Evolutionary conservation across 805 yeast genomes (phyloP), one percentile per base, ranked within the genome.

Genomic region (Scheffersomyces lignosus): DNA sequence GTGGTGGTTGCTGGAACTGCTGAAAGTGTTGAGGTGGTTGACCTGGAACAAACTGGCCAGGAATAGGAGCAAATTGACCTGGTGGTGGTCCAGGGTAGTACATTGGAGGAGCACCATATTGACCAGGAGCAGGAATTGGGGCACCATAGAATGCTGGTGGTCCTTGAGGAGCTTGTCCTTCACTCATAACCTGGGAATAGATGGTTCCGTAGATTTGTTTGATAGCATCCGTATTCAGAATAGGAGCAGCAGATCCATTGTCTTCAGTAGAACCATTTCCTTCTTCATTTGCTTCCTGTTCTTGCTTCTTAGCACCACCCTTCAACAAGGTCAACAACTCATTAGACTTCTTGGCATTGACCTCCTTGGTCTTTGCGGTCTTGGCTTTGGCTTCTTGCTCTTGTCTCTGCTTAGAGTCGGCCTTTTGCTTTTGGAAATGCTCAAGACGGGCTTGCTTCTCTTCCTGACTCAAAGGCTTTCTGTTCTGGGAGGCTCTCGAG

Each of bases 401-500:
- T 16, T 32, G 27, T 26, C 18, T 13, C 25, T 34, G 33, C 25
- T 38, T 35, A 22, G 29, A 39, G 14, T 16, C 36, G 15, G 27
- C 27, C 28, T 40, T 37, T 6, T 34, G 28, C 20, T 35, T 40
- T 15, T 31, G 20, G 9, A 20, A 20, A 14, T 14, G 18, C 24
- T 31, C 23, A 6, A 40, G 39, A 16, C 49, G 33, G 3, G 35
- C 43, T n/a, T 31, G 33, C 28, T 52, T 49, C 30, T 54, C 62
- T 6, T 49, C 48, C 15, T 43, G 48, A 14, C 47, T 44, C 41
- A 64, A 47, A 4, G 64, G 52, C 48, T 56, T 60, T 42, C 59
- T 60, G 29, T 49, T 52, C 44, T 64, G 61, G 2, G 89, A 78
- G 8, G 86, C 83, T 50, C 77, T 77, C 3, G 89, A 78, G 49